These are phyloP conservation scores for Calcarisporium arbuscula DNA, from an alignment of 2,329 filamentous ascomycete species.

Conservation along the genomic window DNA sequence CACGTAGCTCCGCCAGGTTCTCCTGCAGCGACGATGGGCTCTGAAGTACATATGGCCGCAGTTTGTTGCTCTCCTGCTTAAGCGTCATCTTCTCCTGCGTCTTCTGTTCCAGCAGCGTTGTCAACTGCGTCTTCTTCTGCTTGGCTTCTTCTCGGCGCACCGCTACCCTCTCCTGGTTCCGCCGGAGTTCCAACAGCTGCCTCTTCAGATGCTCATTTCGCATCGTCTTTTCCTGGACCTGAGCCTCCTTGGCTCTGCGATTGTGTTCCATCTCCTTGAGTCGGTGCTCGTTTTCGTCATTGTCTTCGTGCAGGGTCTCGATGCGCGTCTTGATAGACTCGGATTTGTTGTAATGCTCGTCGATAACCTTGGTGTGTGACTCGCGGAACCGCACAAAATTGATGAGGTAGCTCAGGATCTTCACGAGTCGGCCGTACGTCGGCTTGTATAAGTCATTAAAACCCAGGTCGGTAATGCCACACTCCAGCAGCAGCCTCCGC, in stretches of 20 bases:
- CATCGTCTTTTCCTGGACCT: slow-evolving; percentile 77
- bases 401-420: slow-evolving; percentile 96
- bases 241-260: slow-evolving; percentile 70
- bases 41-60: slow-evolving; percentile 87
- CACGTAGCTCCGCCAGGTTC: slow-evolving; percentile 73
- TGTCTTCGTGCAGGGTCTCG: slow-evolving; percentile 76
- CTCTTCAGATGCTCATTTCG: slow-evolving; percentile 84
- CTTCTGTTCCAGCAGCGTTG: slow-evolving; percentile 64
- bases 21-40: slow-evolving; percentile 79
- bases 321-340: slow-evolving; percentile 83
- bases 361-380: slow-evolving; percentile 81
- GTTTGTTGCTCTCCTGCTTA: slow-evolving; percentile 79
- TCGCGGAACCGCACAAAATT: slow-evolving; percentile 98
- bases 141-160: slow-evolving; percentile 79
- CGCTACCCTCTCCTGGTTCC: slow-evolving; percentile 76
- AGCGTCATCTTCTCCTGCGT: slow-evolving; percentile 63
- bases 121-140: slow-evolving; percentile 70
- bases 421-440: slow-evolving; percentile 81
- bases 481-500: slow-evolving; percentile 73
- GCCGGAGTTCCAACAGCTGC: slow-evolving; percentile 70
- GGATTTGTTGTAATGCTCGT: slow-evolving; percentile 87
- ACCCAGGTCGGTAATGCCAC: slow-evolving; percentile 87
- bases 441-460: slow-evolving; percentile 90
- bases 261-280: slow-evolving; percentile 76
- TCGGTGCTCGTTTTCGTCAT: slow-evolving; percentile 77